Evolutionary conservation across 2,329 filamentous ascomycete species (phyloP).

Genomic region (Neopestalotiopsis clavispora): DNA sequence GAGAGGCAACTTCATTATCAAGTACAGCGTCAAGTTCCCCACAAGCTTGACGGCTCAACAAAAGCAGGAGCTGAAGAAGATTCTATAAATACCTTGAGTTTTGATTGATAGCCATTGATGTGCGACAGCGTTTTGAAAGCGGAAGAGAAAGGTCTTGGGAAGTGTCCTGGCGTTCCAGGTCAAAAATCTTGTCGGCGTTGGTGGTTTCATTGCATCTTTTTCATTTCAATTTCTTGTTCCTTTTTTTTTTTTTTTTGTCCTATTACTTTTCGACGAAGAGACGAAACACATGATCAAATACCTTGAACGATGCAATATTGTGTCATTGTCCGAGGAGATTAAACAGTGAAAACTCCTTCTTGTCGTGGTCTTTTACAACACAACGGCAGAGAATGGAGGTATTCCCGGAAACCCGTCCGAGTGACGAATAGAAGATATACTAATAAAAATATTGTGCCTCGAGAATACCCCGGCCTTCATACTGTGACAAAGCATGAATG

Average conservation of each 20-base stretch:
- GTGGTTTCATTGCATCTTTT: neutral
- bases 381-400: too few species aligned
- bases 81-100: conserved; percentile 56
- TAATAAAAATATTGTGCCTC: neutral
- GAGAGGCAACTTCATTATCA: conserved; percentile 86
- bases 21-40: conserved; percentile 93
- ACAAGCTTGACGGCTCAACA: conserved; percentile 75
- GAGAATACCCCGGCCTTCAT: too few species aligned
- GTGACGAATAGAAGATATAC: neutral
- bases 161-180: neutral
- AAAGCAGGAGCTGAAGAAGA: conserved; percentile 80
- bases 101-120: neutral
- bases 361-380: too few species aligned
- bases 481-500: too few species aligned
- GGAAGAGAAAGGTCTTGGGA: neutral
- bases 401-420: too few species aligned
- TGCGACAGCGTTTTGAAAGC: neutral
- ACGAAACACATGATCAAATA: neutral
- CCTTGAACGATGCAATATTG: neutral
- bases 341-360: neutral
- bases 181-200: neutral
- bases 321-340: neutral
- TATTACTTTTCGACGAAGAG: neutral
- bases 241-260: neutral
- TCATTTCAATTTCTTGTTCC: neutral